phyloP scores from a whole-genome alignment of 768 basidiomycete species.

The Mycena chlorophos region DNA sequence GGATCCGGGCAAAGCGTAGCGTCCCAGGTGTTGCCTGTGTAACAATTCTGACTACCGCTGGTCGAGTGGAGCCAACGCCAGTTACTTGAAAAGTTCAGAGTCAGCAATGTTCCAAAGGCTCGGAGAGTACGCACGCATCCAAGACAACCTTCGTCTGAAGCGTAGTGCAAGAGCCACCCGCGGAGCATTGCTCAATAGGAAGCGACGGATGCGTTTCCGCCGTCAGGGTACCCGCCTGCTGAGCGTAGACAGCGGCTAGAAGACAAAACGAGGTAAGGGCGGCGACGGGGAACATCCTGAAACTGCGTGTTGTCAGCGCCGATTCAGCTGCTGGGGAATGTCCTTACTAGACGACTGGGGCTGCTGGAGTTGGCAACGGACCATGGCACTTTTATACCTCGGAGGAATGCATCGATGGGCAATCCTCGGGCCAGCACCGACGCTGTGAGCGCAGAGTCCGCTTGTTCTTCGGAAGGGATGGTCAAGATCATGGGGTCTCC shows the following conservation, averaged over 20 bases:
- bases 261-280: conserved; percentile 42
- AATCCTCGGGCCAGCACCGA: too few relatives aligned
- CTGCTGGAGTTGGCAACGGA: too few relatives aligned
- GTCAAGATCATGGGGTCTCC: too few relatives aligned
- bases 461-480: too few relatives aligned
- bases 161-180: conserved; percentile 43
- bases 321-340: too few relatives aligned
- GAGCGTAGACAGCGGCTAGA: conserved; percentile 45
- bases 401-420: too few relatives aligned
- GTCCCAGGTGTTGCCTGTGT: conserved; percentile 60
- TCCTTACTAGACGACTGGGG: too few relatives aligned
- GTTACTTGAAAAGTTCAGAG: too few relatives aligned
- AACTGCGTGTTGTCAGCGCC: too few relatives aligned
- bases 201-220: conserved; percentile 53
- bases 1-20: conserved; percentile 50
- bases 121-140: conserved; percentile 33
- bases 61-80: conserved; percentile 52
- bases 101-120: neutral
- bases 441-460: too few relatives aligned
- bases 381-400: too few relatives aligned
- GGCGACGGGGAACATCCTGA: conserved; percentile 42
- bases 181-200: conserved; percentile 48
- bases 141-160: conserved; percentile 42
- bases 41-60: conserved; percentile 43
- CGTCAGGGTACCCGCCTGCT: conserved; percentile 50